Conservation (phyloP, 768 basidiomycete genomes). For the Podaxis mareebaensis region DNA sequence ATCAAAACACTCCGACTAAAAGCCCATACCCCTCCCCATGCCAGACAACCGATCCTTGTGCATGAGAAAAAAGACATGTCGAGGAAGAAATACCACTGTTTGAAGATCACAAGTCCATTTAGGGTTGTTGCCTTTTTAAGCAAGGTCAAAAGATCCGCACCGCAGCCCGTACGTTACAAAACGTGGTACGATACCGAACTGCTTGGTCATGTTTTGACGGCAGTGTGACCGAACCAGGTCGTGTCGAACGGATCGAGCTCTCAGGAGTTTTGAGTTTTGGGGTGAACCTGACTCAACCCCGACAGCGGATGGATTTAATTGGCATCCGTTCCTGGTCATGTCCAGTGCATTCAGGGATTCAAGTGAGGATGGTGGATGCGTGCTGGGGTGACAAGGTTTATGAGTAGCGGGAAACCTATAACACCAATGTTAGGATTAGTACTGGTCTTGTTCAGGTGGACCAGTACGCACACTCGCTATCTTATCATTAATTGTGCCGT, state of each 20-base stretch:
- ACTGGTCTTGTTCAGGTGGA: neutral
- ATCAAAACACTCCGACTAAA: neutral
- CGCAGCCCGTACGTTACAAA: neutral
- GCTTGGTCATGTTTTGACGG: neutral
- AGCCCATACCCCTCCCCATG: neutral
- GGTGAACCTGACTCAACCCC: neutral
- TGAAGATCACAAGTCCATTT: neutral
- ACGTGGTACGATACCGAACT: neutral
- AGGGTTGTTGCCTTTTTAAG: constrained; percentile 1
- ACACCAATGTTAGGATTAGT: neutral
- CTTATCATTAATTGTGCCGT: neutral
- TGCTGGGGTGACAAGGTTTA: neutral
- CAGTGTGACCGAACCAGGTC: neutral
- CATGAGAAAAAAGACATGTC: neutral
- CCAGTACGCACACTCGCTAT: neutral
- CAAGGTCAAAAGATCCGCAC: neutral
- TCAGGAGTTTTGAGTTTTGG: neutral
- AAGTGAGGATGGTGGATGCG: neutral
- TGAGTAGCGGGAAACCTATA: neutral
- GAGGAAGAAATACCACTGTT: neutral
- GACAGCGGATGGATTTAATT: neutral
- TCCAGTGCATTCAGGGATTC: neutral
- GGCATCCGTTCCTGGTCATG: neutral
- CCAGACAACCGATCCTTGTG: neutral
- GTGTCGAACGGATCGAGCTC: neutral